Base-by-base conservation (phyloP, 495 filamentous ascomycete genomes). In the Clavariopsis aquatica region DNA sequence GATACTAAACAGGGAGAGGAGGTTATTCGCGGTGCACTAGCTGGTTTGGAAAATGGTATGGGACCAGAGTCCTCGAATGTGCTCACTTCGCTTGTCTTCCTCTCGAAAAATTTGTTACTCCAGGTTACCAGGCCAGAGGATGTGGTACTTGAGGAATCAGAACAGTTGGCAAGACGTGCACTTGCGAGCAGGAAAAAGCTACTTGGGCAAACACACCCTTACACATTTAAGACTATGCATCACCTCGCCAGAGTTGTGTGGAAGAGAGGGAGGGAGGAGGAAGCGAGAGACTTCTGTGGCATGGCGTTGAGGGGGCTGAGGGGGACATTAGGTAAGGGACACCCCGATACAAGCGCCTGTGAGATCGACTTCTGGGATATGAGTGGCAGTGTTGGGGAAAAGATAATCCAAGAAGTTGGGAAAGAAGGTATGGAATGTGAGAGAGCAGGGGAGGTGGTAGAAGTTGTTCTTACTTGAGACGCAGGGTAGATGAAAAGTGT, bases 151-250 rank as follows among this genome's bases (percentile, higher is more conserved):
- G 49, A 54, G 22, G 49, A 54, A 20, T 27, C 59, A 1, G 59
- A 62, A 26, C 59, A 62, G 23, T 24, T 62, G 19, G 59, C 59
- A 28, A 28, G 15, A 19, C 49, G 49, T 5, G 34, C 36, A 15
- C 27, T 53, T 29, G 59, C 24, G 15, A 28, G 23, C 17, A 24
- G 59, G 19, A 54, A 54, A 23, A 62, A 62, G 19, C 29, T 54
- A 17, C 19, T 62, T 9, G 59, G 59, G 4, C 34, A 62, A 29
- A 12, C 53, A 1, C 59, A 62, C 19, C 59, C 49, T 20, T 62
- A 62, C 47, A 62, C 49, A 8, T 62, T 6, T 17, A 62, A 62
- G 49, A 46, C 59, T 26, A 53, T 62, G 49, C 34, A 45, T 28
- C 49, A 45, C 28, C 23, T 62, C 7, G 49, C 23, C 23, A 62